phyloP scores from a whole-genome alignment of 2,329 filamentous ascomycete genomes.

The Coniochaeta ligniaria region DNA sequence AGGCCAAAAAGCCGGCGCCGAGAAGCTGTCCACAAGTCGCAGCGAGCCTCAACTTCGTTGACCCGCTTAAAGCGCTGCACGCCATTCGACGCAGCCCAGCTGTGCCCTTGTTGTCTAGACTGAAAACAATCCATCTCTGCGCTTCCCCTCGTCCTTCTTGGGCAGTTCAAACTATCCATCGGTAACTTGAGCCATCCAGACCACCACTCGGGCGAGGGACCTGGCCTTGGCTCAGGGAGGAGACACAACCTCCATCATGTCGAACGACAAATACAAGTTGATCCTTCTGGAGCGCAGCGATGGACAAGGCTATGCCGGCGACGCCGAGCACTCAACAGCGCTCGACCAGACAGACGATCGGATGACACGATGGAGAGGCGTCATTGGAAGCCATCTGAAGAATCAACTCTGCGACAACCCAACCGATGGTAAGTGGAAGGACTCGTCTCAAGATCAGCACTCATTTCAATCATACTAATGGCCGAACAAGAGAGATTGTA shows the following conservation, averaged over 20 bases:
- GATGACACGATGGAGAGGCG: conserved; percentile 17
- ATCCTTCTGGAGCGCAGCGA: conserved; percentile 37
- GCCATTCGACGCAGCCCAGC: background rate
- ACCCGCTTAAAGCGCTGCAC: background rate
- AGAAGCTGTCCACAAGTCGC: background rate
- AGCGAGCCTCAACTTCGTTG: background rate
- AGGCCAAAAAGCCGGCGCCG: background rate
- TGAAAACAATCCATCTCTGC: background rate
- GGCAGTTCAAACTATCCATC: background rate
- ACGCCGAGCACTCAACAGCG: conserved; percentile 11
- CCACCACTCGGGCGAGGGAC: background rate
- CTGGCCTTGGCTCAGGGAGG: background rate
- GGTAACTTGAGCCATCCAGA: background rate
- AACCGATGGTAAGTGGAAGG: conserved; percentile 11
- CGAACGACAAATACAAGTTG: conserved; percentile 7
- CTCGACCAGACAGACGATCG: conserved; percentile 22
- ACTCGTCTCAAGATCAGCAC: too few relatives aligned
- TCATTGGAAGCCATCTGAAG: conserved; percentile 15
- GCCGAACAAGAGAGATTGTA: conserved; percentile 11
- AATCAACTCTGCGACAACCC: conserved; percentile 8
- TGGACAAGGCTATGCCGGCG: conserved; percentile 24
- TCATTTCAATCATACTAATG: background rate
- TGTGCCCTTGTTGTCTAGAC: background rate
- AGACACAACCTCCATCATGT: background rate
- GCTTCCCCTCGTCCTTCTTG: background rate